Base-by-base conservation (phyloP, 2,329 filamentous ascomycete genomes). In the Fusarium hainanense region DNA sequence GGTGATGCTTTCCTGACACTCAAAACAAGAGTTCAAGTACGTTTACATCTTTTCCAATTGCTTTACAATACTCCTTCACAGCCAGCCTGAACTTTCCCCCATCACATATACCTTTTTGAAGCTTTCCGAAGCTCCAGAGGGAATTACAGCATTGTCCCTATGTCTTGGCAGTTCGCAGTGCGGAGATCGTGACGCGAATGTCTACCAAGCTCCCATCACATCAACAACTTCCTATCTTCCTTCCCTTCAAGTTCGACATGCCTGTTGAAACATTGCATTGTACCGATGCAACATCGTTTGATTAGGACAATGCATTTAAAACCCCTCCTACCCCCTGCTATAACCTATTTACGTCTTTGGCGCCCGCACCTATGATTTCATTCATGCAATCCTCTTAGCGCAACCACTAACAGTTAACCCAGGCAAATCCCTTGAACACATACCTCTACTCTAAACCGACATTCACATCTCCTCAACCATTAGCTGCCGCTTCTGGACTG, bases 391-490 rank as follows among this genome's bases (percentile, higher is more conserved):
- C 40, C 27, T 52, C 23, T 50, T 51, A 40, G 49, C 23, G 21
- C 78, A 82, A 54, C 57, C 68, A 79, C 85, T 87, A 84, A 88
- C 80, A 77, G 72, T 78, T 79, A 79, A 79, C 60, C 68, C 75
- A 92, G 89, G 96, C 95, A 72, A 99, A 99, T 80, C 96, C 96
- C 57, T 84, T 99, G 69, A 98, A 98, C 81, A 99, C 96, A 48
- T 98, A 97, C 78, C 87, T 99, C 61, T 92, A 91, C 59, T 97
- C 94, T 30, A 95, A 97, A 78, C 94, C 96, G 44, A 88, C 88
- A 54, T 99, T 98, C 81, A 95, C 95, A 32, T 98, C 94, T 47
- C 96, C 96, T 44, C 90, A 95, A 78, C 96, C 96, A 6, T 83
- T 99, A 63, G 96, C 96, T 49, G 96, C 96, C 47, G 90, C 93